phyloP scores from a whole-genome alignment of 2,329 filamentous ascomycete genomes.

The Atkinsonella texensis region DNA sequence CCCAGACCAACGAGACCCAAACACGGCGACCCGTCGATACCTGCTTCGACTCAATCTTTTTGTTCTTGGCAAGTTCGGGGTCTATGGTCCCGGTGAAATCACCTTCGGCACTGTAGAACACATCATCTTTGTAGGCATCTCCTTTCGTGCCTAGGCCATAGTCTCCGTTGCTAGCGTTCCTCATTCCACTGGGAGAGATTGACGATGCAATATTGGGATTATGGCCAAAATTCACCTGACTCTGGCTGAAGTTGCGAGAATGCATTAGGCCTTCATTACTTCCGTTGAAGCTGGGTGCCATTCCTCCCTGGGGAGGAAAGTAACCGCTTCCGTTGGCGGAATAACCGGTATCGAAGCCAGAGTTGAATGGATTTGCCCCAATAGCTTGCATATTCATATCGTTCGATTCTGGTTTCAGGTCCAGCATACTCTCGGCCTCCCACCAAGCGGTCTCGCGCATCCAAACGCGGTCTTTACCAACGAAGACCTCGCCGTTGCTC shows the following conservation, averaged over 20 bases:
- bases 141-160: constrained; percentile 84
- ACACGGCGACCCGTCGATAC: constrained; percentile 52
- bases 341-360: constrained; percentile 57
- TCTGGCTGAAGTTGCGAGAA: constrained; percentile 43
- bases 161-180: constrained; percentile 55
- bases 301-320: constrained; percentile 51
- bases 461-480: constrained; percentile 89
- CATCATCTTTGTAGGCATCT: constrained; percentile 60
- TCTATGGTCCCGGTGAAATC: constrained; percentile 61
- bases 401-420: constrained; percentile 59
- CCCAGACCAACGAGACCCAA: constrained; percentile 80
- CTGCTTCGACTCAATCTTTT: constrained; percentile 59
- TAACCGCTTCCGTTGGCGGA: constrained; percentile 56
- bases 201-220: constrained; percentile 40
- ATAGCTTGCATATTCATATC: constrained; percentile 15
- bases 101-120: constrained; percentile 62
- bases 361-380: constrained; percentile 34
- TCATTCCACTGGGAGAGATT: constrained; percentile 44
- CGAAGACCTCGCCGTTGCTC: constrained; percentile 93
- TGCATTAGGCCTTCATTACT: constrained; percentile 63
- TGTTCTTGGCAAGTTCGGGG: constrained; percentile 64
- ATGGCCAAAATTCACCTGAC: constrained; percentile 38
- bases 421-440: constrained; percentile 94
- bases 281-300: constrained; percentile 49
- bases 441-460: constrained; percentile 92